phyloP scores from a whole-genome alignment of 139 green algal species.

The Edaphochlamys debaryana region DNA sequence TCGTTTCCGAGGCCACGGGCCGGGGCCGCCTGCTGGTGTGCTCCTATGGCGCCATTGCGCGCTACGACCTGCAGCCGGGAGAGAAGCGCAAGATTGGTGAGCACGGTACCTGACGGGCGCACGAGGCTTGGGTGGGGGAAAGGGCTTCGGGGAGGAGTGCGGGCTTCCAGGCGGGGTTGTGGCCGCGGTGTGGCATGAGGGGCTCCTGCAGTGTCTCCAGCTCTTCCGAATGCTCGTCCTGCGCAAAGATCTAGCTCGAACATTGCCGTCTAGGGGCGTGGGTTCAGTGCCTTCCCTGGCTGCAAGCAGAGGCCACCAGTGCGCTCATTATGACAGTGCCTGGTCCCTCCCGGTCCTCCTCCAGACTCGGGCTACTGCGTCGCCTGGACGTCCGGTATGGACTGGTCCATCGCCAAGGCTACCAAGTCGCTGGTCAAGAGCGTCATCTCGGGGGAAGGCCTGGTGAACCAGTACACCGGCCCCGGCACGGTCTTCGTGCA shows the following conservation, averaged over 20 bases:
- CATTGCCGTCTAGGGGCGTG: too few species aligned
- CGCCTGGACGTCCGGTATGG: slow-evolving; percentile 45
- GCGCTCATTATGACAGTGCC: too few species aligned
- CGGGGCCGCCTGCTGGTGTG: slow-evolving; percentile 49
- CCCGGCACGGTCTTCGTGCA: slow-evolving; percentile 55
- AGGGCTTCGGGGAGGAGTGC: too few species aligned
- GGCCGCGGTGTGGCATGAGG: too few species aligned
- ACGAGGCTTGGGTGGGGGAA: too few species aligned
- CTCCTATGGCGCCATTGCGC: slow-evolving; percentile 52
- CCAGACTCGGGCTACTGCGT: slow-evolving; percentile 57
- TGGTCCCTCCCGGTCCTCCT: not conserved
- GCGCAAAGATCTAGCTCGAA: too few species aligned
- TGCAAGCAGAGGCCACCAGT: too few species aligned
- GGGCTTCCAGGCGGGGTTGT: too few species aligned
- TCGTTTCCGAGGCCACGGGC: slow-evolving; percentile 46
- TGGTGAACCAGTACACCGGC: slow-evolving; percentile 40
- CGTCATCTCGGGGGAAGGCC: slow-evolving; percentile 49
- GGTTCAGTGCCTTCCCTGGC: too few species aligned
- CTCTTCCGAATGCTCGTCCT: too few species aligned
- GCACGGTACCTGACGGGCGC: too few species aligned
- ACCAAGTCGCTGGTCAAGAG: slow-evolving; percentile 17
- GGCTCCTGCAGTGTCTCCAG: too few species aligned
- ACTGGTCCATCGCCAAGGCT: slow-evolving; percentile 47
- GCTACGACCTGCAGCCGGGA: slow-evolving; percentile 56
- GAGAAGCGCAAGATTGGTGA: slow-evolving; percentile 38